phyloP scores from a whole-genome alignment of 495 filamentous ascomycete species.

The Aspergillus incahuasiensis region DNA sequence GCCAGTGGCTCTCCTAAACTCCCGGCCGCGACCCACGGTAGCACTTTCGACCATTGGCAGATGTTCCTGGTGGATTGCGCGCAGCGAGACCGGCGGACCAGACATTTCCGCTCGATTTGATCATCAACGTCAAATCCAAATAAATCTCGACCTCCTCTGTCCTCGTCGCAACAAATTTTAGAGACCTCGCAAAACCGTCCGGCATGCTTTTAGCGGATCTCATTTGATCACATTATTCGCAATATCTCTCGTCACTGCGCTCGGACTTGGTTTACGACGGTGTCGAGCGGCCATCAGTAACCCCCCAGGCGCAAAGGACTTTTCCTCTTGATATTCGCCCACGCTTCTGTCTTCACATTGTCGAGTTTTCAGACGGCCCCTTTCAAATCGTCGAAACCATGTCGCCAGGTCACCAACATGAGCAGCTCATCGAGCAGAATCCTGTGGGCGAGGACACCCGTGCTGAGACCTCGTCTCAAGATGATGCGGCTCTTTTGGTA shows the following conservation, averaged over 20 bases:
- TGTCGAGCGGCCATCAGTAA: constrained; percentile 14
- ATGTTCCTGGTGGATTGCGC: constrained; percentile 3
- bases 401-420: constrained; percentile 15
- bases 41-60: constrained; percentile 1
- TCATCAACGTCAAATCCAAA: constrained; percentile 4
- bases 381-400: neutral
- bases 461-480: constrained; percentile 28
- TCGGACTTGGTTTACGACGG: constrained; percentile 11
- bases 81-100: constrained; percentile 17
- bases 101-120: constrained; percentile 17
- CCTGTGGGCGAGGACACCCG: constrained; percentile 28
- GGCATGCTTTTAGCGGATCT: neutral
- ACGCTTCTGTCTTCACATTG: neutral
- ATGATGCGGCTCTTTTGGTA: constrained; percentile 44
- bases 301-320: neutral
- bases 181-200: neutral
- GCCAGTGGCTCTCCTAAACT: constrained; percentile 8
- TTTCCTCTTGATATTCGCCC: neutral
- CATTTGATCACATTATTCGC: constrained; percentile 7
- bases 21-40: constrained; percentile 9
- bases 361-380: too few relatives aligned
- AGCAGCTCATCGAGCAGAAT: constrained; percentile 26
- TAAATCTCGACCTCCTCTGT: neutral
- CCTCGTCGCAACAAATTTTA: neutral
- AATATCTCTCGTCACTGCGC: constrained; percentile 7